Conservation (phyloP, 1,284 basidiomycete genomes). For the Rhodotorula glutinis region DNA sequence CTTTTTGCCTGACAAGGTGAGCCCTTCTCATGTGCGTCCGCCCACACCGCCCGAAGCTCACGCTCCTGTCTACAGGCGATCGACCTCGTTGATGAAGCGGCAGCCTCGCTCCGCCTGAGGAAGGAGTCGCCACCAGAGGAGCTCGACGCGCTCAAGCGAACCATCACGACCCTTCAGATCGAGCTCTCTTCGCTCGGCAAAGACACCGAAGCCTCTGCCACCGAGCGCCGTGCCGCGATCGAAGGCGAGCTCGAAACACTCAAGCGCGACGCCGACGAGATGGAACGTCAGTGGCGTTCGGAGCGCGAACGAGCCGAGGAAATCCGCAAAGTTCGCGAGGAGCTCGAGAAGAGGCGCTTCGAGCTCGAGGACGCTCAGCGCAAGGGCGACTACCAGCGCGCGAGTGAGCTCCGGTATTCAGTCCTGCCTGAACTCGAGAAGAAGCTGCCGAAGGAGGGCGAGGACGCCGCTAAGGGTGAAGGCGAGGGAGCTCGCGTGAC, state of each 20-base stretch:
- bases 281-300: slow-evolving; percentile 69
- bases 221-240: slow-evolving; percentile 66
- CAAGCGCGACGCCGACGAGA: slow-evolving; percentile 60
- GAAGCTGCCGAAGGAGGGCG: slow-evolving; percentile 70
- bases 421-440: slow-evolving; percentile 76
- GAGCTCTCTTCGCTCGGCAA: slow-evolving; percentile 86
- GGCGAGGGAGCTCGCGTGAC: slow-evolving; percentile 68
- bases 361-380: slow-evolving; percentile 84
- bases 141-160: slow-evolving; percentile 75
- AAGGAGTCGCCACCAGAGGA: slow-evolving; percentile 83
- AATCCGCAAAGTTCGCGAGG: slow-evolving; percentile 72
- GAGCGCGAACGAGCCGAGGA: slow-evolving; percentile 72
- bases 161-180: slow-evolving; percentile 82
- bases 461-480: slow-evolving; percentile 56
- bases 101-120: slow-evolving; percentile 78
- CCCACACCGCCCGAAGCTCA: not conserved
- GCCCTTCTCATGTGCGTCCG: slow-evolving; percentile 42
- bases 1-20: slow-evolving; percentile 77
- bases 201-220: slow-evolving; percentile 76
- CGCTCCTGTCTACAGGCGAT: slow-evolving; percentile 24
- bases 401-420: slow-evolving; percentile 62
- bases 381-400: slow-evolving; percentile 69
- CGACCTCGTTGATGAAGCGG: slow-evolving; percentile 85
- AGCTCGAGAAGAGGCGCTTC: slow-evolving; percentile 72
- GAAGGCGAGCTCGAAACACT: slow-evolving; percentile 62